Conservation (phyloP, 1,139 yeast genomes). For the Entelexis sorbosivorans region DNA sequence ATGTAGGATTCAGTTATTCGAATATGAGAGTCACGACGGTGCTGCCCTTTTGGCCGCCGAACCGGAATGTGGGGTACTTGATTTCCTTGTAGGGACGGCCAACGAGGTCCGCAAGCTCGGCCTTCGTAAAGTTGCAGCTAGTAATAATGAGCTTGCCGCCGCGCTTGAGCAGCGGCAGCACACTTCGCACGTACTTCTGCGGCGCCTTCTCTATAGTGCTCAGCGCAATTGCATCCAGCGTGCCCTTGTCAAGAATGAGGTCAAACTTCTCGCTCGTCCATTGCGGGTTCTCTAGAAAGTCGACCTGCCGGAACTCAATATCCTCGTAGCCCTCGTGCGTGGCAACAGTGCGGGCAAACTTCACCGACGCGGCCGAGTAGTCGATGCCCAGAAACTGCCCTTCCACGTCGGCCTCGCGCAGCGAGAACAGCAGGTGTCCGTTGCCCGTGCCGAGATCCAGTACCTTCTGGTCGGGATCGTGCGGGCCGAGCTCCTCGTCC, state of each 20-base stretch:
- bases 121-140: slow-evolving; percentile 87
- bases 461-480: slow-evolving; percentile 18
- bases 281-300: slow-evolving; percentile 30
- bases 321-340: slow-evolving; percentile 31
- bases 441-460: slow-evolving; percentile 93
- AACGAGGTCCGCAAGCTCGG: slow-evolving; percentile 41
- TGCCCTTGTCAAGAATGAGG: slow-evolving; percentile 81
- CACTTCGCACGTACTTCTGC: slow-evolving; percentile 53
- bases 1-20: slow-evolving; percentile 6
- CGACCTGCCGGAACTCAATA: slow-evolving; percentile 41
- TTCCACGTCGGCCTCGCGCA: slow-evolving; percentile 49
- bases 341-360: slow-evolving; percentile 56
- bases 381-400: slow-evolving; percentile 63
- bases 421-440: slow-evolving; percentile 71
- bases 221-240: slow-evolving; percentile 90
- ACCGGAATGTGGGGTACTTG: slow-evolving; percentile 71
- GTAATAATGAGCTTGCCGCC: slow-evolving; percentile 66
- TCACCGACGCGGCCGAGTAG: slow-evolving; percentile 67
- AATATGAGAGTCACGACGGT: slow-evolving; percentile 84
- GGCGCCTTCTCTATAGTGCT: slow-evolving; percentile 50
- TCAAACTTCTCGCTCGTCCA: slow-evolving; percentile 45
- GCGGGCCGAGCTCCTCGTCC: slow-evolving; percentile 24
- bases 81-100: slow-evolving; percentile 29
- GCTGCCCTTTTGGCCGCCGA: slow-evolving; percentile 81
- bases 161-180: slow-evolving; percentile 44